Evolutionary conservation across 1,284 basidiomycete genomes (phyloP).

Genomic region (Boletus holoroseus): DNA sequence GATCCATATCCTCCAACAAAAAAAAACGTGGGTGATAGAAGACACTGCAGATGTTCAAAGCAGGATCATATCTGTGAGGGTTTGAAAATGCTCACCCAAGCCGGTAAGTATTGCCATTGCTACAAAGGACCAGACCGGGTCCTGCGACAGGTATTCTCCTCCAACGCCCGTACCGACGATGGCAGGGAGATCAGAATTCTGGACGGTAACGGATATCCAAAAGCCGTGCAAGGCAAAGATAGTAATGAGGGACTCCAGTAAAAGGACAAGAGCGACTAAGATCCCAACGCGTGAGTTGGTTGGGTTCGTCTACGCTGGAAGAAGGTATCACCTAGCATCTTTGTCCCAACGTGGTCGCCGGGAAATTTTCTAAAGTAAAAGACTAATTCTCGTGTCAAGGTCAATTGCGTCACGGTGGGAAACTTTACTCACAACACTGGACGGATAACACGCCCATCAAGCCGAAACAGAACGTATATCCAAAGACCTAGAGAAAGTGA

Average conservation of each 20-base stretch:
- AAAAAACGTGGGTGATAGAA: background rate
- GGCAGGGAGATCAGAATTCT: background rate
- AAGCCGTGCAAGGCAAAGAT: background rate
- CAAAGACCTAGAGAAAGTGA: background rate
- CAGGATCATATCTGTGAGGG: background rate
- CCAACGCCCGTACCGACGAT: background rate
- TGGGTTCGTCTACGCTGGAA: background rate
- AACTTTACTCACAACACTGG: background rate
- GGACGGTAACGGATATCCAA: background rate
- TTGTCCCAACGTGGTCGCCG: background rate
- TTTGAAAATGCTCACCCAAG: background rate
- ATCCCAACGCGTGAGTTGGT: background rate
- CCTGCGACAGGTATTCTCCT: background rate
- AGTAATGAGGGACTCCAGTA: background rate
- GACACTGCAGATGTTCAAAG: background rate
- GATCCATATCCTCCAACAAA: background rate
- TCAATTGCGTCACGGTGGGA: background rate
- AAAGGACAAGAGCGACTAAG: background rate
- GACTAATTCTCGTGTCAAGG: background rate
- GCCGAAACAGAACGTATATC: background rate
- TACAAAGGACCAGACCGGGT: background rate
- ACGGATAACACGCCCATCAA: background rate
- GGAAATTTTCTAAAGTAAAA: background rate
- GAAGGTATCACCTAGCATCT: background rate
- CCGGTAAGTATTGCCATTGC: background rate